Conservation (phyloP, 805 yeast genomes). For the Wickerhamia fluorescens region DNA sequence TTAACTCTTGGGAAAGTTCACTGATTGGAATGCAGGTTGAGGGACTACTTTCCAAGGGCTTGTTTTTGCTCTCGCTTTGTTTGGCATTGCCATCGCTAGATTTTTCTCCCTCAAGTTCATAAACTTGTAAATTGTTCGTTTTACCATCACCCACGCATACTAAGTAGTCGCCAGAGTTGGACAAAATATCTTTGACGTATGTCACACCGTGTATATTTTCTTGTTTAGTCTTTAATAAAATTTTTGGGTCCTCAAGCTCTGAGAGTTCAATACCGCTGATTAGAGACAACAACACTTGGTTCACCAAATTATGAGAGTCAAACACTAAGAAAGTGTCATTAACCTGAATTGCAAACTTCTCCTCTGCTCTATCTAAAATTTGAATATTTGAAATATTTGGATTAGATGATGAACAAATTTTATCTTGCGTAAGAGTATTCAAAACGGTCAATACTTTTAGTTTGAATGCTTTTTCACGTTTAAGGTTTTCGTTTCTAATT, state of each 20-base stretch:
- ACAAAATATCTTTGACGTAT: not conserved
- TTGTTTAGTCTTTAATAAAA: not conserved
- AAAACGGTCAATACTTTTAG: not conserved
- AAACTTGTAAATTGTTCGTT: not conserved
- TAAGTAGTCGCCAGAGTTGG: not conserved
- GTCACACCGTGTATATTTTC: not conserved
- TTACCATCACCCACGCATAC: not conserved
- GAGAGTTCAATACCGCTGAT: not conserved
- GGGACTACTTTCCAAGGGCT: too few species aligned
- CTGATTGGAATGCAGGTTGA: too few species aligned
- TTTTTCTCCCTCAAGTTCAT: too few species aligned
- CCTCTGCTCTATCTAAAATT: not conserved
- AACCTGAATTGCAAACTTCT: slow-evolving; percentile 1
- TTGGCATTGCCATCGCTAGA: too few species aligned
- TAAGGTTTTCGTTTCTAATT: not conserved
- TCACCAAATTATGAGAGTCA: not conserved
- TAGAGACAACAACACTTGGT: not conserved
- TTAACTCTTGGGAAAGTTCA: too few species aligned
- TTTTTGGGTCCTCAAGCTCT: not conserved
- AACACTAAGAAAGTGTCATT: not conserved
- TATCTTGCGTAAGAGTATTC: slow-evolving; percentile 1
- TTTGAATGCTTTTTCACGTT: slow-evolving; percentile 1
- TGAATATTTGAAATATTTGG: not conserved
- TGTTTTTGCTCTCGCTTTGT: too few species aligned
- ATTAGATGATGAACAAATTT: not conserved